These are phyloP conservation scores for Galerina sulciceps DNA, from an alignment of 768 basidiomycete species.

Conservation along the genomic window DNA sequence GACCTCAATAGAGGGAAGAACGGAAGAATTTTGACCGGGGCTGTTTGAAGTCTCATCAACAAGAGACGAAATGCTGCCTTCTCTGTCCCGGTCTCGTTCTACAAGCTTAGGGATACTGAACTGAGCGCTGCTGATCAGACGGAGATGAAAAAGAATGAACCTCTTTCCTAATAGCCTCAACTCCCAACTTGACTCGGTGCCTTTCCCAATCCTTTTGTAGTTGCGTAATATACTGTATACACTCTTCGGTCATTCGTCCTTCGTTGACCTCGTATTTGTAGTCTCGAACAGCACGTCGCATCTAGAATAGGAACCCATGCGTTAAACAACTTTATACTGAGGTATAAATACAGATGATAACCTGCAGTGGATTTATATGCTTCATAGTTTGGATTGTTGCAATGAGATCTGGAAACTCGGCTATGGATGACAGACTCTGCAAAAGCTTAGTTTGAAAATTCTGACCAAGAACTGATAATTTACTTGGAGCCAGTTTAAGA, in stretches of 20 bases:
- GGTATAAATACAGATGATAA: conserved; percentile 22
- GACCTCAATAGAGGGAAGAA: conserved; percentile 38
- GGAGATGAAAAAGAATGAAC: conserved; percentile 35
- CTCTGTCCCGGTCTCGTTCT: conserved; percentile 71
- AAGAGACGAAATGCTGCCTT: conserved; percentile 57
- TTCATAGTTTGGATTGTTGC: conserved; percentile 89
- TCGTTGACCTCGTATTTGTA: conserved; percentile 96
- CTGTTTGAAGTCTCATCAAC: conserved; percentile 43
- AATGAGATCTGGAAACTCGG: conserved; percentile 86
- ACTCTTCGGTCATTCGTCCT: conserved; percentile 92
- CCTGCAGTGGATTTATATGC: conserved; percentile 90
- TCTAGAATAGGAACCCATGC: conserved; percentile 44
- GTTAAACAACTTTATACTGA: not conserved
- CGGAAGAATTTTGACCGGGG: conserved; percentile 36
- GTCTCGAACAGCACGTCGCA: conserved; percentile 92
- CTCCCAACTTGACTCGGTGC: conserved; percentile 84
- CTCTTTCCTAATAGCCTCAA: conserved; percentile 85
- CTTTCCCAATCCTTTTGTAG: conserved; percentile 98
- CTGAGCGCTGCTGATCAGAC: not conserved
- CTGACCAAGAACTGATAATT: conserved; percentile 7
- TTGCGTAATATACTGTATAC: conserved; percentile 90
- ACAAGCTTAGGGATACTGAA: conserved; percentile 49
- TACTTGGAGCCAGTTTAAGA: conserved; percentile 88
- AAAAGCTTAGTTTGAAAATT: not conserved
- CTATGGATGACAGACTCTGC: conserved; percentile 85